Evolutionary conservation across 768 basidiomycete genomes (phyloP).

Genomic region (Termitomyces sp.): DNA sequence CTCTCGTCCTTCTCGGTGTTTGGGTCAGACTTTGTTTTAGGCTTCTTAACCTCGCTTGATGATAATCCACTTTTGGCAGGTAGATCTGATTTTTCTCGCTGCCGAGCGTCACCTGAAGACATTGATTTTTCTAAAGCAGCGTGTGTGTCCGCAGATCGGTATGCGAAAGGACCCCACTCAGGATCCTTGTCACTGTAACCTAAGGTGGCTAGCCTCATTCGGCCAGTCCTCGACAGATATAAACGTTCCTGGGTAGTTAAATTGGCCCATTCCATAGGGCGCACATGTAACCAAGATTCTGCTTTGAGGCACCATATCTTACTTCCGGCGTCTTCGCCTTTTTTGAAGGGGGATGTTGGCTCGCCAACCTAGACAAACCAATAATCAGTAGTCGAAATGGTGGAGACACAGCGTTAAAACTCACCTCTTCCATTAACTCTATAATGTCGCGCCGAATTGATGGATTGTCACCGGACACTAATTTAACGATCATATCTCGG

Average conservation of each 20-base stretch:
- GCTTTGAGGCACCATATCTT: slow-evolving; percentile 50
- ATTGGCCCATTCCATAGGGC: slow-evolving; percentile 57
- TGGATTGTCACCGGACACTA: slow-evolving; percentile 37
- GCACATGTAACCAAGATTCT: slow-evolving; percentile 60
- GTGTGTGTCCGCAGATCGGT: slow-evolving; percentile 16
- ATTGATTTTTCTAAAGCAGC: slow-evolving; percentile 2
- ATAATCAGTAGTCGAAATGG: neutral
- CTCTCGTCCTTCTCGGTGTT: slow-evolving; percentile 46
- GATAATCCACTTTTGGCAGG: slow-evolving; percentile 41
- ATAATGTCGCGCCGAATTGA: slow-evolving; percentile 36
- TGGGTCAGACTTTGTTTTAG: slow-evolving; percentile 33
- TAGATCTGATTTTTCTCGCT: slow-evolving; percentile 15
- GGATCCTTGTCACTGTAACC: slow-evolving; percentile 56
- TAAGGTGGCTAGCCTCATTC: slow-evolving; percentile 39
- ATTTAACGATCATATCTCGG: slow-evolving; percentile 39
- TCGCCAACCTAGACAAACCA: slow-evolving; percentile 43
- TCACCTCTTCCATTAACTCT: slow-evolving; percentile 45
- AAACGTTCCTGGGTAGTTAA: slow-evolving; percentile 43
- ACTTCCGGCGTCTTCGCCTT: slow-evolving; percentile 26
- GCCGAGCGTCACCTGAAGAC: slow-evolving; percentile 3
- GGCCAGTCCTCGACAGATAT: slow-evolving; percentile 46
- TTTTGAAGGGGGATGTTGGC: slow-evolving; percentile 25
- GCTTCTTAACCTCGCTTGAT: slow-evolving; percentile 41
- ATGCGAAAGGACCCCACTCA: slow-evolving; percentile 51
- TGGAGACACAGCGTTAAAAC: slow-evolving; percentile 10